phyloP scores from a whole-genome alignment of 2,329 filamentous ascomycete species.

The Colletotrichum eremochloae region DNA sequence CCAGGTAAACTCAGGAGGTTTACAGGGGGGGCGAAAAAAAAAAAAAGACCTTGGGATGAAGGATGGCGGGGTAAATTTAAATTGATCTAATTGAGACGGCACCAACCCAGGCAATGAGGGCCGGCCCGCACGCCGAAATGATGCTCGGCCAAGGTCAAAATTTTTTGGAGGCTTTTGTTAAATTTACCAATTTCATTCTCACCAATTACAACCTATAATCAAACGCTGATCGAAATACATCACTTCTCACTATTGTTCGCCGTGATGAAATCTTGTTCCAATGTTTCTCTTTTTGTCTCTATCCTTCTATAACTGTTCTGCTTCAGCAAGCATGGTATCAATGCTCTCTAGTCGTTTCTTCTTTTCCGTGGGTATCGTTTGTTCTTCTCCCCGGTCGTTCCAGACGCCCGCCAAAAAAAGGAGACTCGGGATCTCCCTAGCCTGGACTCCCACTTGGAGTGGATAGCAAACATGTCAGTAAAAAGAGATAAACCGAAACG shows the following conservation, averaged over 20 bases:
- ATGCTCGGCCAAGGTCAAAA: constrained; percentile 25
- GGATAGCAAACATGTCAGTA: constrained; percentile 42
- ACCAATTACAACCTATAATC: not conserved
- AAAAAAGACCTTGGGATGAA: not conserved
- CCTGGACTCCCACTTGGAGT: constrained; percentile 25
- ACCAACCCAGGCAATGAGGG: constrained; percentile 28
- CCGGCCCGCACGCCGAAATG: constrained; percentile 36
- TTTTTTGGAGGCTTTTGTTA: constrained; percentile 1
- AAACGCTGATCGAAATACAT: not conserved
- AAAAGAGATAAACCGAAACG: constrained; percentile 5
- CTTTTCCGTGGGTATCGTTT: constrained; percentile 32
- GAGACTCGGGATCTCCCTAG: not conserved
- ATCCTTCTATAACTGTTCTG: constrained; percentile 35
- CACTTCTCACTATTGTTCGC: not conserved
- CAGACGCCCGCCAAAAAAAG: not conserved
- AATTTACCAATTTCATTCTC: not conserved
- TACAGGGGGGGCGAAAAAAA: not conserved
- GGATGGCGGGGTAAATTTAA: constrained; percentile 39
- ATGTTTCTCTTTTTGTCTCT: constrained; percentile 15
- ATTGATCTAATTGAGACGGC: constrained; percentile 40
- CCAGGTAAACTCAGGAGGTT: constrained; percentile 24
- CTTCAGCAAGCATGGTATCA: constrained; percentile 30
- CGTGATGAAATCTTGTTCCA: not conserved
- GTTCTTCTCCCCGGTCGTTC: constrained; percentile 15
- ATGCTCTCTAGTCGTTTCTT: constrained; percentile 20